phyloP scores from a whole-genome alignment of 192 early-diverging fungal genomes.

The Funneliformis geosporum region DNA sequence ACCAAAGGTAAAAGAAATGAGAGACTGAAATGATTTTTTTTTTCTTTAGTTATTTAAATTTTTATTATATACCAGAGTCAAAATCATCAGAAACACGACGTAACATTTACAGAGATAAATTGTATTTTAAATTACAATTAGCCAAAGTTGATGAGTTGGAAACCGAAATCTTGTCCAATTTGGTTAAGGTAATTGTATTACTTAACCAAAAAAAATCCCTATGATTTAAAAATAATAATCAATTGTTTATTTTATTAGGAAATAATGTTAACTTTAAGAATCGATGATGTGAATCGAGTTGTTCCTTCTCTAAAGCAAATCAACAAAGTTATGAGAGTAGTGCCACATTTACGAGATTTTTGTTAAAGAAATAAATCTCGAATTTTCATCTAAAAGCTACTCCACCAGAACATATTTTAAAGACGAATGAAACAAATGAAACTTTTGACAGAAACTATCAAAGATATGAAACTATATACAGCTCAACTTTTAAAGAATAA shows the following conservation, averaged over 20 bases:
- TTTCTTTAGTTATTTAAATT: too few relatives aligned
- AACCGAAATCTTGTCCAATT: neutral
- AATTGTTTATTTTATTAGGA: neutral
- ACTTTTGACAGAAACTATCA: neutral
- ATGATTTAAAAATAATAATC: neutral
- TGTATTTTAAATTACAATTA: conserved; percentile 10
- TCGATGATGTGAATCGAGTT: conserved; percentile 4
- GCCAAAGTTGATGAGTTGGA: neutral
- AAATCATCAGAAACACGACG: neutral
- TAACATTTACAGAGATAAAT: neutral
- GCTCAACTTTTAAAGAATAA: neutral
- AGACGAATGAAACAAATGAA: neutral
- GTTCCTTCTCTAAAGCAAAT: conserved; percentile 3
- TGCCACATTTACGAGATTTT: conserved; percentile 13
- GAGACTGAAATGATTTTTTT: too few relatives aligned
- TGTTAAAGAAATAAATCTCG: neutral
- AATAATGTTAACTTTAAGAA: conserved; percentile 3
- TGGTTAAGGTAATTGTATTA: neutral
- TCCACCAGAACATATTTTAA: neutral
- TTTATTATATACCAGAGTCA: neutral
- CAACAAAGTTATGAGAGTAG: conserved; percentile 1
- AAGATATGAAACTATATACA: neutral
- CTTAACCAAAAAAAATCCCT: neutral
- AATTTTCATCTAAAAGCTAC: neutral
- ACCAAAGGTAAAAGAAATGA: neutral